Base-by-base conservation (phyloP, 257 asterid species). In the Rehmannia glutinosa region DNA sequence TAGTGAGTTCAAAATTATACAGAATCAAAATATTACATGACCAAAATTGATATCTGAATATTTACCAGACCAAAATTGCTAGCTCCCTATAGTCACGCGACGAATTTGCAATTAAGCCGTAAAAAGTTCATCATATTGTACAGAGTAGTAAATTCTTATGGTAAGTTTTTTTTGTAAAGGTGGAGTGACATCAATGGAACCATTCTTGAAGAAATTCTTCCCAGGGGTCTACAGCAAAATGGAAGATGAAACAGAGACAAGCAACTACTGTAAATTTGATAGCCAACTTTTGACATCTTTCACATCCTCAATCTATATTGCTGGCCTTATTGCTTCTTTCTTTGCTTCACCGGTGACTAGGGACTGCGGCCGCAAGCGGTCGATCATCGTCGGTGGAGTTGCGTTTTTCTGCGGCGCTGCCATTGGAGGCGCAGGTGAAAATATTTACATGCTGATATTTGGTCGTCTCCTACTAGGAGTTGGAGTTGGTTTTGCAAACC, bases 111-210 rank as follows among this genome's bases (percentile, higher is more conserved):
- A n/a, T n/a, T n/a, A n/a, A n/a, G n/a, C n/a, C n/a, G n/a, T n/a
- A n/a, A n/a, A n/a, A n/a, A n/a, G n/a, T 27, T 1, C 4, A 27
- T 2, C n/a, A 1, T 27, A 27, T 2, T n/a, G n/a, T n/a, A n/a
- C n/a, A n/a, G n/a, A n/a, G n/a, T n/a, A n/a, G n/a, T 47, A 8
- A 8, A 47, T 3, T 33, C 38, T 33, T 10, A 2, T 38, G 10
- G 6, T 19, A 17, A 19, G 56, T 3, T 8, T 20, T n/a, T n/a
- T 46, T 10, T 6, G 54, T 51, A 35, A 24, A 86, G 98, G 98
- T 62, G 98, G 98, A 71, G 98, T 91, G 35, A 91, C 94, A 0
- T 91, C 98, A 0, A 89, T 91, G 96, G 86, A 77, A 57, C 78
- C 96, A 1, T 91, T 91, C 72, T 71, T 86, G 82, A 76, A 54